phyloP scores from a whole-genome alignment of 106 monocot species.

The Iris macrosiphon region DNA sequence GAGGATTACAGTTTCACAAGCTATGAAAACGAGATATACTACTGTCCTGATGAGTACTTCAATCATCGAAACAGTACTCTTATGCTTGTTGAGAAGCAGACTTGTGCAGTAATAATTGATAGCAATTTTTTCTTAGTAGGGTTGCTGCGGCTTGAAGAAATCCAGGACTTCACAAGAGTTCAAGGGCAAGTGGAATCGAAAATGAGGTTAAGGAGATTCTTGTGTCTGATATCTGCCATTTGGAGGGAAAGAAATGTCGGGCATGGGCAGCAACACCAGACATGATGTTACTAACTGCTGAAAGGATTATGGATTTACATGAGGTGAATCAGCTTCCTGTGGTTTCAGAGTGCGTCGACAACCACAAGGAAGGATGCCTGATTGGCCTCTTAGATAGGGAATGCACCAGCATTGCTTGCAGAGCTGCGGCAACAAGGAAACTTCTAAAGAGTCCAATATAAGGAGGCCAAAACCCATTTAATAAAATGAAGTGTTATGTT shows the following conservation, averaged over 20 bases:
- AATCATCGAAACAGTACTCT: slow-evolving; percentile 40
- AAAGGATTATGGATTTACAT: slow-evolving; percentile 48
- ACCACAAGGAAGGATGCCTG: slow-evolving; percentile 3
- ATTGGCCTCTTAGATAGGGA: slow-evolving; percentile 47
- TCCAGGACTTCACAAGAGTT: slow-evolving; percentile 31
- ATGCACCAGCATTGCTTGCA: slow-evolving; percentile 31
- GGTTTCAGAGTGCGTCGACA: slow-evolving; percentile 14
- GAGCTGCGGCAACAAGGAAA: no score
- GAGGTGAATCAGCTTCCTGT: slow-evolving; percentile 35
- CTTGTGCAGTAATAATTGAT: slow-evolving; percentile 48
- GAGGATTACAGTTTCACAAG: slow-evolving; percentile 60
- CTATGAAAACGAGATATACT: slow-evolving; percentile 66
- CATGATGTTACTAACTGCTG: slow-evolving; percentile 30
- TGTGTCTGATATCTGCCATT: slow-evolving; percentile 28
- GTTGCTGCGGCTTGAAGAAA: slow-evolving; percentile 48
- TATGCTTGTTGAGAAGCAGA: slow-evolving; percentile 60
- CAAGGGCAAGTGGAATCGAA: no score
- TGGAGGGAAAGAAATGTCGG: slow-evolving; percentile 12
- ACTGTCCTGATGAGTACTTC: slow-evolving; percentile 41
- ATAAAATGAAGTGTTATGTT: no score
- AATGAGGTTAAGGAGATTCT: slow-evolving; percentile 25
- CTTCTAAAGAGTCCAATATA: no score
- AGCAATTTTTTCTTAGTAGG: slow-evolving; percentile 37
- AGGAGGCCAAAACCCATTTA: no score
- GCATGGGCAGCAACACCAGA: slow-evolving; percentile 31